These are phyloP conservation scores for Leucocoprinus leucothites DNA, from an alignment of 768 basidiomycete genomes.

Conservation along the genomic window DNA sequence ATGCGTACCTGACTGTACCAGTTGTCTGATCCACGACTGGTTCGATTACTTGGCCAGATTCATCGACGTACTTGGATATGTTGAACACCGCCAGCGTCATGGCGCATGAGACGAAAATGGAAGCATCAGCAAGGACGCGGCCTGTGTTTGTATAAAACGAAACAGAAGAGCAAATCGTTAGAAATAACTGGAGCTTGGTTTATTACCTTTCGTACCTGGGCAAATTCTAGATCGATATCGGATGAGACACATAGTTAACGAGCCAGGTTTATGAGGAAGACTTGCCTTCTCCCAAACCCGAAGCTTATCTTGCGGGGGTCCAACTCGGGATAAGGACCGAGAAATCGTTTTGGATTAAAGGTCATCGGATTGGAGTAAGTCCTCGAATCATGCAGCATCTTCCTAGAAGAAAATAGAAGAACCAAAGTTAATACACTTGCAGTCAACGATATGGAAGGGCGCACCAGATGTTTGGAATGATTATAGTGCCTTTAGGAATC, in stretches of 20 bases:
- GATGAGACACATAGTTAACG: not conserved
- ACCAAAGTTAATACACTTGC: not conserved
- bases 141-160: slow-evolving; percentile 18
- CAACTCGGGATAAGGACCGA: slow-evolving; percentile 34
- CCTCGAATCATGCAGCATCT: slow-evolving; percentile 38
- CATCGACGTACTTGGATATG: slow-evolving; percentile 26
- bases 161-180: slow-evolving; percentile 3
- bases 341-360: slow-evolving; percentile 48
- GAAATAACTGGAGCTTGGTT: no score
- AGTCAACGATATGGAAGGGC: not conserved
- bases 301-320: slow-evolving; percentile 46
- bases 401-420: slow-evolving; percentile 20
- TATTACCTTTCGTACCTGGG: slow-evolving; percentile 30
- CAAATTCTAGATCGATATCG: slow-evolving; percentile 25
- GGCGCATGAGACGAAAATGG: slow-evolving; percentile 36
- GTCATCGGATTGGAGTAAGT: slow-evolving; percentile 39
- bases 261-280: not conserved
- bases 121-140: slow-evolving; percentile 36
- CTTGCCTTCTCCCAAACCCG: slow-evolving; percentile 50
- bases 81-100: slow-evolving; percentile 40
- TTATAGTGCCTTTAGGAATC: slow-evolving; percentile 39
- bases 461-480: slow-evolving; percentile 33
- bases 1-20: slow-evolving; percentile 41
- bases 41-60: slow-evolving; percentile 23
- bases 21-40: slow-evolving; percentile 38